Percentiles rank a stretch among this genome's conserved stretches.
Evolutionary conservation across 306 rosid species (phyloP).

Genomic region (Vigna trinervia): DNA sequence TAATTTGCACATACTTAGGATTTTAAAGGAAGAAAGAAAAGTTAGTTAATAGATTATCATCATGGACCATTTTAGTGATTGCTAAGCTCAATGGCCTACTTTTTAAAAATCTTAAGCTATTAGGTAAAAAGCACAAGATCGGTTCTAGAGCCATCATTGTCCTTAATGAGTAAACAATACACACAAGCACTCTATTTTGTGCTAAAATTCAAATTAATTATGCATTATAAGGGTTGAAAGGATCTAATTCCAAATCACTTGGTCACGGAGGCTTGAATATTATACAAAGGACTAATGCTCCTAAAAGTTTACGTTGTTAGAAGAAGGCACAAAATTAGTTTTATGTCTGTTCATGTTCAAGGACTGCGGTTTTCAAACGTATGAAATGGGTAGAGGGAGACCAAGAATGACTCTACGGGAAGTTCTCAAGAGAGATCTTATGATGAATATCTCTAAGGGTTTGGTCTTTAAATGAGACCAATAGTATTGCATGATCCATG

Average conservation of each 20-base stretch:
- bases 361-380: slow-evolving; percentile 1
- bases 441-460: neutral
- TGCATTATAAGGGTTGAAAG: neutral
- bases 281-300: neutral
- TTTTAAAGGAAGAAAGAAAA: slow-evolving; percentile 28
- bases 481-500: neutral
- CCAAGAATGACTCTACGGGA: neutral
- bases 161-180: neutral
- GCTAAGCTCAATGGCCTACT: neutral
- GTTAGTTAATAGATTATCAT: slow-evolving; percentile 9
- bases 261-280: neutral
- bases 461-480: neutral
- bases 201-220: slow-evolving; percentile 21
- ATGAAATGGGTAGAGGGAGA: neutral
- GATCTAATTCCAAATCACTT: neutral
- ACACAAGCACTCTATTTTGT: neutral
- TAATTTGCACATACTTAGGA: slow-evolving; percentile 4
- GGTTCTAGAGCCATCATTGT: slow-evolving; percentile 4
- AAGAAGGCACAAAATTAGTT: slow-evolving; percentile 18
- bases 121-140: neutral
- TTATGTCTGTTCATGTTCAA: neutral
- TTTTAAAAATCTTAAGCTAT: slow-evolving; percentile 15
- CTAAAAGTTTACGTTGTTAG: slow-evolving; percentile 1
- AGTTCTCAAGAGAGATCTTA: neutral
- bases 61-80: slow-evolving; percentile 1